Conservation (phyloP, 176 grass and related monocot species). For the Carex myosuroides region DNA sequence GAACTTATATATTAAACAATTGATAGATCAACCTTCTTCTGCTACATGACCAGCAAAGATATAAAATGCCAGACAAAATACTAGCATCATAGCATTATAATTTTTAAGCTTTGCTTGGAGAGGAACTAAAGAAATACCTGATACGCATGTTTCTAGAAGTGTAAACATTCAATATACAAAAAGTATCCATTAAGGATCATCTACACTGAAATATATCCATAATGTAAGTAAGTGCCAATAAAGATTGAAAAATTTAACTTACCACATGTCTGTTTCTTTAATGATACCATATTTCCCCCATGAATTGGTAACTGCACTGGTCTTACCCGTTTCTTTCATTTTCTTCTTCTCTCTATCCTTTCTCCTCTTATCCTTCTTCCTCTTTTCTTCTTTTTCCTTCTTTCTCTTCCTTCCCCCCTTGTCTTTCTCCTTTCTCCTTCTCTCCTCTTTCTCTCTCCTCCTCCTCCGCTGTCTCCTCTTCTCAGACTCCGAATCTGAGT, state of each 20-base stretch:
- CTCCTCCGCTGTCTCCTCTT: constrained; percentile 41
- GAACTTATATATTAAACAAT: not conserved
- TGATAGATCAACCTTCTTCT: constrained; percentile 1
- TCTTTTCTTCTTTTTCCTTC: constrained; percentile 29
- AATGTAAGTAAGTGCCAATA: not conserved
- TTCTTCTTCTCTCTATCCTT: constrained; percentile 27
- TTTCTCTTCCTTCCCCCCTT: constrained; percentile 30
- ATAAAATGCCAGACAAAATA: not conserved
- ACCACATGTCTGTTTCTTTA: constrained; percentile 92
- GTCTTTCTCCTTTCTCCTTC: constrained; percentile 33
- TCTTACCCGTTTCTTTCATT: constrained; percentile 59
- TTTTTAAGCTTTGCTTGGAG: not conserved
- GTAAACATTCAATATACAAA: not conserved
- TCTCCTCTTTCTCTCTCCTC: constrained; percentile 37
- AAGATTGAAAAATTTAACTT: constrained; percentile 21
- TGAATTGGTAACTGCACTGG: constrained; percentile 66
- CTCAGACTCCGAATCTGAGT: constrained; percentile 43
- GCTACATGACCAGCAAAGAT: not conserved
- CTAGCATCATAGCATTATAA: not conserved
- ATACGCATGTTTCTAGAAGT: not conserved
- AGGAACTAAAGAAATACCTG: not conserved
- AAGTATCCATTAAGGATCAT: not conserved
- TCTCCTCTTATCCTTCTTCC: constrained; percentile 28
- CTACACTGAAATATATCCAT: not conserved
- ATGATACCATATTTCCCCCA: constrained; percentile 99